phyloP scores from a whole-genome alignment of 2,329 filamentous ascomycete species.

The Cladophialophora yegresii region DNA sequence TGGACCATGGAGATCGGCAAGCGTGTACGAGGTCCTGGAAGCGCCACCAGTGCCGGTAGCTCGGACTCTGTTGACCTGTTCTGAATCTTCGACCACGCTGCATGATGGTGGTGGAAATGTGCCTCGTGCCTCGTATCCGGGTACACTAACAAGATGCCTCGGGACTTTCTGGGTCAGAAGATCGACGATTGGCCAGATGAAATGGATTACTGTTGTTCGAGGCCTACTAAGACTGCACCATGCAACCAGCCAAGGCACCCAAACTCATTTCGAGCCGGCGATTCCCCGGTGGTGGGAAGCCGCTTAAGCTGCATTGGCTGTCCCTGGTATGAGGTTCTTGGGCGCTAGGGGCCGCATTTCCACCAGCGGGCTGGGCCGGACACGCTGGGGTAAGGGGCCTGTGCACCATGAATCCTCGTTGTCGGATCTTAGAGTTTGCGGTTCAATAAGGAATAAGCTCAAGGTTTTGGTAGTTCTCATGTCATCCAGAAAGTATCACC shows the following conservation, averaged over 20 bases:
- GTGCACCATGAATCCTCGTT: neutral
- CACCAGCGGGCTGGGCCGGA: neutral
- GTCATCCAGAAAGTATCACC: neutral
- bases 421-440: neutral
- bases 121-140: neutral
- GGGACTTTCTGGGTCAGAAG: neutral
- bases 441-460: neutral
- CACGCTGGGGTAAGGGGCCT: slow-evolving; percentile 7
- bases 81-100: neutral
- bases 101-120: neutral
- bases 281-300: neutral
- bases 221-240: neutral
- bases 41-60: too few relatives aligned
- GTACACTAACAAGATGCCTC: neutral
- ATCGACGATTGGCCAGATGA: neutral
- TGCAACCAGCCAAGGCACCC: neutral
- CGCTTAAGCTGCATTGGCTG: too few relatives aligned
- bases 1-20: neutral
- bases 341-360: neutral
- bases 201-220: neutral
- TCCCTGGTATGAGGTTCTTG: too few relatives aligned
- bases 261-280: neutral
- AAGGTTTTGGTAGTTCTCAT: slow-evolving; percentile 6
- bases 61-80: neutral
- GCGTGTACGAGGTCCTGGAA: too few relatives aligned